Conservation (phyloP, 2,329 filamentous ascomycete species). For the Colletotrichum incanum region DNA sequence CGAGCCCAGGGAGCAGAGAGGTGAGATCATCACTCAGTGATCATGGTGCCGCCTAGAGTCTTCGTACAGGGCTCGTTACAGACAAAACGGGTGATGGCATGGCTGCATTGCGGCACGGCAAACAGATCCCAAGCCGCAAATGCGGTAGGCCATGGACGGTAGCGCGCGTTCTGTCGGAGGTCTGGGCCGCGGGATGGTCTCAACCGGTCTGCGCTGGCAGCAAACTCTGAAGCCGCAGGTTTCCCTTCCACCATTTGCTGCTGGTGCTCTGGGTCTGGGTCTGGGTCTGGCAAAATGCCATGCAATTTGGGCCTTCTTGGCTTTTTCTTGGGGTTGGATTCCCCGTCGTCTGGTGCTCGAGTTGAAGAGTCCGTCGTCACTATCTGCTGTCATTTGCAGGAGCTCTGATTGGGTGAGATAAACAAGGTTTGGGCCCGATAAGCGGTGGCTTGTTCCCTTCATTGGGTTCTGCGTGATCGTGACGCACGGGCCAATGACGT, state of each 20-base stretch:
- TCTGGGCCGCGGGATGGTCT: neutral
- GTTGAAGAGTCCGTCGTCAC: constrained; percentile 2
- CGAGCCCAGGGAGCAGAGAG: neutral
- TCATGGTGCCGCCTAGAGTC: neutral
- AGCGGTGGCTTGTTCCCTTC: neutral
- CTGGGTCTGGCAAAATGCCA: neutral
- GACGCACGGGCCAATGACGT: constrained; percentile 18
- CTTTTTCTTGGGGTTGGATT: constrained; percentile 29
- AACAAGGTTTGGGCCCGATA: constrained; percentile 1
- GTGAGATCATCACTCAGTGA: neutral
- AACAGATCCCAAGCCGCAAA: neutral
- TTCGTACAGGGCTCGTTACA: neutral
- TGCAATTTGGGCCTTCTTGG: constrained; percentile 25
- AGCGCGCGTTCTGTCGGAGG: neutral
- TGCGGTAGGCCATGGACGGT: neutral
- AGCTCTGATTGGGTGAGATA: constrained; percentile 23
- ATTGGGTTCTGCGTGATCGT: neutral
- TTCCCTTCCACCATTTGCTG: neutral
- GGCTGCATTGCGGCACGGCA: neutral
- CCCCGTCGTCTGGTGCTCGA: neutral
- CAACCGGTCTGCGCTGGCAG: neutral
- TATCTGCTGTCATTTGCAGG: constrained; percentile 8
- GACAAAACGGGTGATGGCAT: neutral
- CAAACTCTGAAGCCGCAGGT: neutral
- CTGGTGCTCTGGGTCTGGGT: neutral